These are phyloP conservation scores for Bassia scoparia DNA, from an alignment of 148 eudicot species.

Conservation along the genomic window DNA sequence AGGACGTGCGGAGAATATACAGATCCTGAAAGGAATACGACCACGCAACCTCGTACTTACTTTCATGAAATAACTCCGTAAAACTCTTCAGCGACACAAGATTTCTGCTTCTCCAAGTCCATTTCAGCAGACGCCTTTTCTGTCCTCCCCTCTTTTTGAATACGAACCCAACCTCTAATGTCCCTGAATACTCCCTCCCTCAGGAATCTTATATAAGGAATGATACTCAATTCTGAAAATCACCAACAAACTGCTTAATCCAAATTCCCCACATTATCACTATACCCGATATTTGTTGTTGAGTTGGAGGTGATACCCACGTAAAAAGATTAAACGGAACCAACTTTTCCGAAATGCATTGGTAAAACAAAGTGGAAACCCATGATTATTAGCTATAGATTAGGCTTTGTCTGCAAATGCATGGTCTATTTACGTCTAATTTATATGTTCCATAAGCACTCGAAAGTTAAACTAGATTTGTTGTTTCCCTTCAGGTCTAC, in stretches of 20 bases:
- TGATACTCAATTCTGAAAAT: neutral
- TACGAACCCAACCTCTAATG: no score
- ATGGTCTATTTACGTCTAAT: neutral
- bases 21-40: no score
- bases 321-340: neutral
- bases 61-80: no score
- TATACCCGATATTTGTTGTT: neutral
- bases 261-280: no score
- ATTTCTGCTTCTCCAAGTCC: no score
- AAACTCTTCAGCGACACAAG: no score
- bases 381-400: neutral
- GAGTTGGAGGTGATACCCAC: neutral
- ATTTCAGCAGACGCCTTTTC: no score
- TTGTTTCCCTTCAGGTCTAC: neutral
- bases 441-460: neutral
- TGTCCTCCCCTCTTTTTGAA: no score
- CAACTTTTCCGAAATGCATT: neutral
- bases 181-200: no score
- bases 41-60: no score
- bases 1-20: no score
- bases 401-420: constrained; percentile 2
- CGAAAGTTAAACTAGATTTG: neutral
- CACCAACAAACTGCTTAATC: neutral
- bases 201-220: no score
- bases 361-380: neutral